Evolutionary conservation across 2,329 filamentous ascomycete species (phyloP).

Genomic region (Lecanosticta acicola): DNA sequence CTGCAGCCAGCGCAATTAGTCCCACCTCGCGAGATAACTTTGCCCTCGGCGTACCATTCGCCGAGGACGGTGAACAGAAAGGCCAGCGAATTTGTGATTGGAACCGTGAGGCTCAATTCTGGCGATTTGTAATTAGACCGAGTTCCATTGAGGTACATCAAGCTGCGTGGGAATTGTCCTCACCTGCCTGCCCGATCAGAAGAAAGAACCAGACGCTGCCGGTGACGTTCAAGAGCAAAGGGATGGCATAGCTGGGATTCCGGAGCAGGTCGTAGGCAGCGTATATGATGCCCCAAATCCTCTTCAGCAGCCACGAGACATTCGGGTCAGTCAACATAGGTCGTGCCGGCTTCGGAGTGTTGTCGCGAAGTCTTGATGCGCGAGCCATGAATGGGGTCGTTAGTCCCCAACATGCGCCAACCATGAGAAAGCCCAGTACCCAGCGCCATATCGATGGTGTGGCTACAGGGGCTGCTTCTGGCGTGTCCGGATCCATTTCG

Average conservation of each 20-base stretch:
- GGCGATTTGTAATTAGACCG: conserved; percentile 10
- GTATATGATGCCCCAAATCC: conserved; percentile 61
- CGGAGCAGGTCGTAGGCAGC: conserved; percentile 70
- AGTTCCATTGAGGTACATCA: neutral
- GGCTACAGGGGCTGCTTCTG: conserved; percentile 20
- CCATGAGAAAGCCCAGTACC: conserved; percentile 80
- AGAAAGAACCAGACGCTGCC: conserved; percentile 96
- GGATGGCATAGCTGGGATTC: conserved; percentile 78
- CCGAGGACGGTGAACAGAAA: conserved; percentile 95
- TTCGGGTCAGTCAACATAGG: conserved; percentile 40
- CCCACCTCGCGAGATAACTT: conserved; percentile 76
- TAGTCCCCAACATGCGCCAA: conserved; percentile 87
- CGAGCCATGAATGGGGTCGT: conserved; percentile 84
- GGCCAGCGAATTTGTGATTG: conserved; percentile 87
- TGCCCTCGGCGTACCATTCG: conserved; percentile 91
- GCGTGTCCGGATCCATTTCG: conserved; percentile 28
- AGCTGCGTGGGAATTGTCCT: conserved; percentile 33
- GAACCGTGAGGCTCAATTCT: conserved; percentile 91
- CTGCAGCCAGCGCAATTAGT: conserved; percentile 9
- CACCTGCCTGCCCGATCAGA: conserved; percentile 85
- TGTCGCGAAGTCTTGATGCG: conserved; percentile 59
- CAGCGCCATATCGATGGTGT: conserved; percentile 63
- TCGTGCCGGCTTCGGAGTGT: conserved; percentile 45
- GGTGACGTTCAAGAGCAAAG: conserved; percentile 80
- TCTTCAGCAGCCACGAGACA: conserved; percentile 57